phyloP scores from a whole-genome alignment of 495 filamentous ascomycete species.

The Xylona heveae region DNA sequence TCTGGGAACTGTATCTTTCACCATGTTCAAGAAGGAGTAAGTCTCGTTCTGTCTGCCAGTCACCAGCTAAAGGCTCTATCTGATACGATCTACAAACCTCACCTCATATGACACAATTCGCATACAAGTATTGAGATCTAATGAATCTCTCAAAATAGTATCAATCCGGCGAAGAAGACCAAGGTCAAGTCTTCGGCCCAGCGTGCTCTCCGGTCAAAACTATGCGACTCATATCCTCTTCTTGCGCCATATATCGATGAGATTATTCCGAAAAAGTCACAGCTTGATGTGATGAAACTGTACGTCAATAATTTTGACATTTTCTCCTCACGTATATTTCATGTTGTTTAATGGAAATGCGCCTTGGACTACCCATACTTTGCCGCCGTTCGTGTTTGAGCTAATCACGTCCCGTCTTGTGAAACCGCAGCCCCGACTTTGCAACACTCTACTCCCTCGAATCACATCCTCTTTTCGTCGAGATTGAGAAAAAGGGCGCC shows the following conservation, averaged over 20 bases:
- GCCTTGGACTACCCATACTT: too few relatives aligned
- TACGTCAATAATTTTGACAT: conserved; percentile 11
- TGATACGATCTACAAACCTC: too few relatives aligned
- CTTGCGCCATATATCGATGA: conserved; percentile 83
- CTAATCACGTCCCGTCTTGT: conserved; percentile 1
- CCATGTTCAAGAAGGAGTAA: conserved; percentile 89
- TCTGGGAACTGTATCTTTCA: conserved; percentile 8
- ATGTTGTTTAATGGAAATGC: not conserved
- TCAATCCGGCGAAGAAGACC: conserved; percentile 59
- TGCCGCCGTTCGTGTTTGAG: too few relatives aligned
- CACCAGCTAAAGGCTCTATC: too few relatives aligned
- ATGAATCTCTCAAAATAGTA: conserved; percentile 23
- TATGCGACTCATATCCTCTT: conserved; percentile 66
- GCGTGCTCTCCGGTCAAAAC: conserved; percentile 58
- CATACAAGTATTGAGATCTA: too few relatives aligned
- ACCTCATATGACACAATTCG: too few relatives aligned
- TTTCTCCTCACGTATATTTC: conserved; percentile 1
- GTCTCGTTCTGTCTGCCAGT: conserved; percentile 11
- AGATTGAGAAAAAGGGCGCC: too few relatives aligned
- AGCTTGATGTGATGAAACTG: conserved; percentile 78
- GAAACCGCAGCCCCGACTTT: conserved; percentile 45
- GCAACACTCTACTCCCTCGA: conserved; percentile 69
- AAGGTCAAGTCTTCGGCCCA: conserved; percentile 97
- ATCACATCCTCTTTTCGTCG: conserved; percentile 64
- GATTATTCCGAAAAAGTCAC: conserved; percentile 87